Evolutionary conservation across 768 basidiomycete genomes (phyloP), one percentile per base, ranked within the genome.

Genomic region (Podaxis mareebaensis): DNA sequence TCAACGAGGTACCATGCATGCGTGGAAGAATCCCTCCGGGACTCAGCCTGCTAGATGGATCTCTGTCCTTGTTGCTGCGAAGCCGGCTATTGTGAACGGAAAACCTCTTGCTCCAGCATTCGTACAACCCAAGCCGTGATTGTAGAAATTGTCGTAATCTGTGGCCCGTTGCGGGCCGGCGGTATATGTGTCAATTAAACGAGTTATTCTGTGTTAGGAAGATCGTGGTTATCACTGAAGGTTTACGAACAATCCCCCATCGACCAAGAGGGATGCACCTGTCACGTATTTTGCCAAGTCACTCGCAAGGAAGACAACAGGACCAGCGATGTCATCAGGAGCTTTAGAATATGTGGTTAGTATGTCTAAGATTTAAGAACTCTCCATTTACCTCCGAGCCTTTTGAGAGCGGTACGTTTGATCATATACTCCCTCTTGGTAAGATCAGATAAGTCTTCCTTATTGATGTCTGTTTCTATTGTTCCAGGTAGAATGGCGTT

Each of bases 401-500:
- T 76, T 12, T 87, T 87, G 13, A 93, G 76, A 57, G 81, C 82
- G 22, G 88, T 90, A 63, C 91, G 78, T 49, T 84, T 81, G 62
- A 85, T 76, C 82, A 88, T 91, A 64, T 83, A 81, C 48, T 83
- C 80, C 24, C 86, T 78, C 72, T 91, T 92, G 49, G 69, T 72
- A 2, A 72, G 70, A 67, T 89, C 81, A 12, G 85, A 70, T 36
- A 93, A 81, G 72, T 92, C 89, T 64, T 89, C 89, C 67, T 85
- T 85, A 75, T 93, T 92, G 74, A 91, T 91, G 66, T 87, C 82
- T 20, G 91, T 93, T 46, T 82, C 87, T 66, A 92, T 88, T 2
- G 91, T 91, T 8, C 90, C 90, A 13, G 90, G 90, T n/a, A 91
- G 79, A 56, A 89, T 74, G 3, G 87, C 85, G 68, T 89, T 88